Base-by-base conservation (phyloP, 2,329 filamentous ascomycete species). In the Cryphonectria naterciae region DNA sequence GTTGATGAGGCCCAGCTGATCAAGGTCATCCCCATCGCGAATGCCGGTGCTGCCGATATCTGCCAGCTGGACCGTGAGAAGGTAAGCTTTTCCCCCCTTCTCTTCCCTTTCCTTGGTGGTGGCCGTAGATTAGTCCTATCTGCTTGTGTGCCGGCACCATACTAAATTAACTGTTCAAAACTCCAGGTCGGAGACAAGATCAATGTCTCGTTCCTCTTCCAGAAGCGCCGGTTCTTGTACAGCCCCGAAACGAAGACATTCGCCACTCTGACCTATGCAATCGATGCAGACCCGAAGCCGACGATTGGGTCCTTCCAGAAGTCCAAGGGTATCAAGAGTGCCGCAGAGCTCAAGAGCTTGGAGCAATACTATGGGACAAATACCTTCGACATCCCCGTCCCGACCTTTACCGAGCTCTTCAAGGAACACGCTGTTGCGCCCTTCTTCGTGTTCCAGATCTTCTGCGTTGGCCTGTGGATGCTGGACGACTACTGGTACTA, bases 401-500 rank as follows among this genome's bases (percentile, higher is more conserved):
- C 97, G 4, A 95, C 93, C 15, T 99, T 99, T 76, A 90, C 92
- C 67, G 96, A 99, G 83, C 88, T 99, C 65, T 99, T 97, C 88
- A 93, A 97, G 82, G 96, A 99, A 82, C 97, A 99, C 81, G 95
- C 97, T 35, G 97, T 99, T 32, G 97, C 97, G 32, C 96, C 96
- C 6, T 99, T 99, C 86, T 99, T 99, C 83, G 95, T 99, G 74
- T 99, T 99, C 84, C 96, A 99, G 85, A 87, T 99, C 73, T 99
- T 99, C 85, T 99, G 97, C 77, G 96, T 99, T 71, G 97, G 96
- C 22, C 85, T 99, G 73, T 99, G 96, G 96, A 93, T 98, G 91
- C 85, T 99, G 79, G 96, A 99, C 79, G 97, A 99, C 83, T 99
- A 98, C 84, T 99, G 97, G 96, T 99, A 99, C 85, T 99, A 99